These are phyloP conservation scores for Globisporangium heterothallicum DNA, from an alignment of 352 stramenopile species.

Conservation along the genomic window DNA sequence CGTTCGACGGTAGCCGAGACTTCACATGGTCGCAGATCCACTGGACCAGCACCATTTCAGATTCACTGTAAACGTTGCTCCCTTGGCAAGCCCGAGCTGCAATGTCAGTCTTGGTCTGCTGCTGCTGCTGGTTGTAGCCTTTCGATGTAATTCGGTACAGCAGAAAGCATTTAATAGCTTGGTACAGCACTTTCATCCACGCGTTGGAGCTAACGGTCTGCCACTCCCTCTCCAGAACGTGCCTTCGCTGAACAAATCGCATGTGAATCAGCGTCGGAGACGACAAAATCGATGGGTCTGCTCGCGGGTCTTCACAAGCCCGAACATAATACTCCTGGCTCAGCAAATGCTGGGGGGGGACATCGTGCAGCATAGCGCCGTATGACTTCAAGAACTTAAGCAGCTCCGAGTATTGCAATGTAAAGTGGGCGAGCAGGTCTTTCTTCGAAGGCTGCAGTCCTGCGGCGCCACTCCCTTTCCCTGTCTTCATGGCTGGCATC, in stretches of 20 bases:
- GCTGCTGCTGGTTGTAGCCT: slow-evolving; percentile 42
- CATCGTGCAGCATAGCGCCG: slow-evolving; percentile 87
- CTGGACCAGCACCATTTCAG: slow-evolving; percentile 88
- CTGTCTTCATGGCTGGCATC: slow-evolving; percentile 17
- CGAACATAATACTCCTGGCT: slow-evolving; percentile 75
- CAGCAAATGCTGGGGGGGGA: slow-evolving; percentile 79
- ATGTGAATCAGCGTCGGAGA: slow-evolving; percentile 27
- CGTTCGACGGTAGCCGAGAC: not conserved
- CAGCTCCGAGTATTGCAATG: slow-evolving; percentile 78
- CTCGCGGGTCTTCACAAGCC: slow-evolving; percentile 61
- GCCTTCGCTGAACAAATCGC: slow-evolving; percentile 48
- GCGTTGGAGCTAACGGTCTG: slow-evolving; percentile 31
- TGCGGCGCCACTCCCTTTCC: slow-evolving; percentile 13
- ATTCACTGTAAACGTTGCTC: slow-evolving; percentile 91
- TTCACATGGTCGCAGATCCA: slow-evolving; percentile 84
- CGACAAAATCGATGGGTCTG: slow-evolving; percentile 41
- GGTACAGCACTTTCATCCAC: slow-evolving; percentile 88
- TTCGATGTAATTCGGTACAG: slow-evolving; percentile 87
- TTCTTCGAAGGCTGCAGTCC: slow-evolving; percentile 34
- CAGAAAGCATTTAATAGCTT: slow-evolving; percentile 92
- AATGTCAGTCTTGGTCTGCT: slow-evolving; percentile 19
- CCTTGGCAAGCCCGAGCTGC: slow-evolving; percentile 31
- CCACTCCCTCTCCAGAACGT: slow-evolving; percentile 59
- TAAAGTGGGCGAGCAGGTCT: slow-evolving; percentile 49
- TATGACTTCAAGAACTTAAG: slow-evolving; percentile 90